A percentile compares a stretch with the other conserved stretches of the same genome.
phyloP scores from a whole-genome alignment of 192 early-diverging fungal species.

The Funneliformis geosporum region DNA sequence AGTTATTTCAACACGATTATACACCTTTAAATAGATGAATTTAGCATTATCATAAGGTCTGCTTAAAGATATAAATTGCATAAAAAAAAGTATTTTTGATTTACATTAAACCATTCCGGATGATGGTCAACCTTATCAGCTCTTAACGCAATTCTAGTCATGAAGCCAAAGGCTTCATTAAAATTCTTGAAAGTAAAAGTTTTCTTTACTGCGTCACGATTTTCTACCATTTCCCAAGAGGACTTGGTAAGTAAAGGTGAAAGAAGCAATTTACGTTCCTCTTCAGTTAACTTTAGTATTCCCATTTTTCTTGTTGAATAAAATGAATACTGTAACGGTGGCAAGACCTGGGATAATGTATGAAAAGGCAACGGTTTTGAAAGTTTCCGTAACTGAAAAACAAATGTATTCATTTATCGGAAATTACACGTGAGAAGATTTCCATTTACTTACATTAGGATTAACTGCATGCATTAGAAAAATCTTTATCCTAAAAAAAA shows the following conservation, averaged over 20 bases:
- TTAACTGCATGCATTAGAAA: too few relatives aligned
- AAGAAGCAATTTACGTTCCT: slow-evolving; percentile 43
- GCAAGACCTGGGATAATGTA: background rate
- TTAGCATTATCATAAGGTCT: background rate
- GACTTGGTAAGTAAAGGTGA: slow-evolving; percentile 38
- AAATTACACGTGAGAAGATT: too few relatives aligned
- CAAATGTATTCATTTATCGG: too few relatives aligned
- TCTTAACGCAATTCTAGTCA: slow-evolving; percentile 84
- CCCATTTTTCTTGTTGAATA: background rate
- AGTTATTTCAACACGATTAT: slow-evolving; percentile 88
- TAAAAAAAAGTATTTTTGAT: slow-evolving; percentile 12
- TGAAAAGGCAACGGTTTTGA: background rate
- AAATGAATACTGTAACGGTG: background rate
- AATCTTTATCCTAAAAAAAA: too few relatives aligned
- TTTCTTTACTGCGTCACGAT: slow-evolving; percentile 75
- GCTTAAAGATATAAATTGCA: slow-evolving; percentile 10
- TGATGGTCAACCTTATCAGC: slow-evolving; percentile 96
- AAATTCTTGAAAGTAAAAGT: slow-evolving; percentile 82
- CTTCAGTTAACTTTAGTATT: slow-evolving; percentile 39
- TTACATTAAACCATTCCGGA: slow-evolving; percentile 91
- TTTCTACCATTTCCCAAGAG: slow-evolving; percentile 64
- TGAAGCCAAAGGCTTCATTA: slow-evolving; percentile 90
- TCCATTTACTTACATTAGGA: too few relatives aligned
- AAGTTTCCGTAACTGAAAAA: background rate
- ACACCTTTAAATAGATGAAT: slow-evolving; percentile 63